Conservation (phyloP, 768 basidiomycete species). For the Panellus pusillus region DNA sequence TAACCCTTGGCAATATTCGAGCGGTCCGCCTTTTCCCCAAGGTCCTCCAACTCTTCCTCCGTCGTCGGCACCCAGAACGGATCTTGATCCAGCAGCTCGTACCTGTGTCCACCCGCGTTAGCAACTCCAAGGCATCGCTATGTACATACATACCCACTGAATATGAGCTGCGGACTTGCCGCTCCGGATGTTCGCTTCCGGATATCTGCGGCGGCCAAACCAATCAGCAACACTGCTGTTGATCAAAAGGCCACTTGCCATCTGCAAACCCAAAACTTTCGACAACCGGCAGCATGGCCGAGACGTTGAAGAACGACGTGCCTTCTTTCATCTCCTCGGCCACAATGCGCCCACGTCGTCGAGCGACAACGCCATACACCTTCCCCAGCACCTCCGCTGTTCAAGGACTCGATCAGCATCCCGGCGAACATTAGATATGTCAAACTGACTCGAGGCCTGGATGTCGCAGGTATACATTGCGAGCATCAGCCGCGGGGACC, state of each 20-base stretch:
- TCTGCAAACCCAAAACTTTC: constrained; percentile 98
- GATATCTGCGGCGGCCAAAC: constrained; percentile 65
- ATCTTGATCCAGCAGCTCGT: constrained; percentile 90
- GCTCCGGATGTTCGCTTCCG: constrained; percentile 95
- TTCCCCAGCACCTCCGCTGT: constrained; percentile 95
- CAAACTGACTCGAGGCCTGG: constrained; percentile 86
- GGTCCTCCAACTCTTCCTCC: constrained; percentile 93
- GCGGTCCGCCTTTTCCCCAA: constrained; percentile 94
- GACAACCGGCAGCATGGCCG: constrained; percentile 89
- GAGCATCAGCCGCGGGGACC: constrained; percentile 95
- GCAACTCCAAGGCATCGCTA: neutral
- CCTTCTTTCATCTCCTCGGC: constrained; percentile 99
- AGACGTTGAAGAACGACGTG: constrained; percentile 90
- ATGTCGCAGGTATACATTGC: constrained; percentile 99
- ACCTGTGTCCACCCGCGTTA: constrained; percentile 46
- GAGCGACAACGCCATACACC: constrained; percentile 93
- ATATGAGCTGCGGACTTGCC: constrained; percentile 95
- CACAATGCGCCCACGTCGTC: constrained; percentile 87
- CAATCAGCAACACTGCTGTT: neutral
- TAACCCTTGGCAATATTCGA: constrained; percentile 92
- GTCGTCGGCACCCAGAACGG: constrained; percentile 99
- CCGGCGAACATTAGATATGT: constrained; percentile 2
- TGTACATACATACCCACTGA: constrained; percentile 70
- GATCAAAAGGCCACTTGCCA: constrained; percentile 49
- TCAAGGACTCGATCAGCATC: constrained; percentile 13